These are phyloP conservation scores for Saussurea involucrata DNA, from an alignment of 129 eudicot species.

Conservation along the genomic window DNA sequence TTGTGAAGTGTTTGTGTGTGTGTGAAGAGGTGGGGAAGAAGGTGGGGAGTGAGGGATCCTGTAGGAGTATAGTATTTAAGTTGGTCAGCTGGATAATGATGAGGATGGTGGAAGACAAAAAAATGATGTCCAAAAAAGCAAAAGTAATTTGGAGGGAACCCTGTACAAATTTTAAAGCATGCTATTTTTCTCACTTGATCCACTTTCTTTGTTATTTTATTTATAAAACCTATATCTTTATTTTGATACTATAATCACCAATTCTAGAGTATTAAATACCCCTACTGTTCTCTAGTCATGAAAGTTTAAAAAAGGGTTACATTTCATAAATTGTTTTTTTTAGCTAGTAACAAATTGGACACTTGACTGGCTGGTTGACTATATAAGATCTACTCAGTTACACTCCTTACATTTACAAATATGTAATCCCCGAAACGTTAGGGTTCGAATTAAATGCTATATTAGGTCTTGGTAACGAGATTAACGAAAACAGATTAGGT, in stretches of 20 bases:
- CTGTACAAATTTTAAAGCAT: too few species aligned
- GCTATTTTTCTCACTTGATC: not conserved
- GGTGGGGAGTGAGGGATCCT: slow-evolving; percentile 10
- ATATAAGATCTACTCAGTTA: not conserved
- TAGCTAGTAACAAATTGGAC: not conserved
- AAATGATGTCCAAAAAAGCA: not conserved
- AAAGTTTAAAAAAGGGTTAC: too few species aligned
- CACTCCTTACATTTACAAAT: not conserved
- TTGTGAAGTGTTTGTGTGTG: not conserved
- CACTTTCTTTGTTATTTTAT: not conserved
- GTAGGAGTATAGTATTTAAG: slow-evolving; percentile 4
- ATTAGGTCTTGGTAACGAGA: not conserved
- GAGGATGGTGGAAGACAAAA: slow-evolving; percentile 9
- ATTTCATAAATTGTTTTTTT: too few species aligned
- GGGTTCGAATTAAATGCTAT: not conserved
- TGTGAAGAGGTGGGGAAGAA: slow-evolving; percentile 8
- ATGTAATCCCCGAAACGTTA: not conserved
- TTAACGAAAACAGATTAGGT: not conserved
- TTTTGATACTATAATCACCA: not conserved
- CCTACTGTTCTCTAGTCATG: too few species aligned
- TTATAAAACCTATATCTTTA: not conserved
- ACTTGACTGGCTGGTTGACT: not conserved
- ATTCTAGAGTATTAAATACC: not conserved
- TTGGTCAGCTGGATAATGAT: slow-evolving; percentile 11
- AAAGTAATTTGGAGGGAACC: slow-evolving; percentile 1